These are phyloP conservation scores for Arabis alpina DNA, from an alignment of 345 rosid species.

Conservation along the genomic window DNA sequence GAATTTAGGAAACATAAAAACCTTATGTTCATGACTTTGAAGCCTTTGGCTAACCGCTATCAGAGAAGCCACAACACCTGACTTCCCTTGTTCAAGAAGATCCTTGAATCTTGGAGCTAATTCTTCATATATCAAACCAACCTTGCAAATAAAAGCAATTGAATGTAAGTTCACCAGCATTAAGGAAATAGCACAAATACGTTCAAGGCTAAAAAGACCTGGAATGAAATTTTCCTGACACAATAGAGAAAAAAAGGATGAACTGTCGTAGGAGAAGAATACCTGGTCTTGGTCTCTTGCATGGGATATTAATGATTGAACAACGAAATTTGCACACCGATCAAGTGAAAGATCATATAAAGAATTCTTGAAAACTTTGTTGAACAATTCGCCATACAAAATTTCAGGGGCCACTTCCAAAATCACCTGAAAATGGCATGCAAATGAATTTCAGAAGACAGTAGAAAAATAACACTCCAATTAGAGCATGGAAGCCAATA, in stretches of 20 bases:
- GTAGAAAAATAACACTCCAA: slow-evolving; percentile 2
- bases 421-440: slow-evolving; percentile 67
- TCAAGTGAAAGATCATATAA: slow-evolving; percentile 76
- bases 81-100: slow-evolving; percentile 82
- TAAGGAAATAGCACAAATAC: slow-evolving; percentile 11
- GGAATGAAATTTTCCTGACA: not conserved
- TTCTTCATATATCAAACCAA: slow-evolving; percentile 78
- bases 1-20: slow-evolving; percentile 39
- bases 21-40: slow-evolving; percentile 69
- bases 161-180: slow-evolving; percentile 10
- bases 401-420: slow-evolving; percentile 83
- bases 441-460: slow-evolving; percentile 2
- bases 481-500: slow-evolving; percentile 13
- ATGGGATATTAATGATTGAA: slow-evolving; percentile 80
- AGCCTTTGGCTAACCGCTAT: slow-evolving; percentile 79
- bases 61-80: slow-evolving; percentile 87
- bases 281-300: slow-evolving; percentile 78
- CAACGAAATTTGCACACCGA: slow-evolving; percentile 89
- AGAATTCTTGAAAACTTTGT: slow-evolving; percentile 71
- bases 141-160: slow-evolving; percentile 52
- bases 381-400: slow-evolving; percentile 69
- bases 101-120: slow-evolving; percentile 74
- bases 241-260: slow-evolving; percentile 8
- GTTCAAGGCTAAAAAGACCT: not conserved
- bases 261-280: slow-evolving; percentile 25